Base-by-base conservation (phyloP, 306 rosid genomes). In the Hippophae gyantsensis region DNA sequence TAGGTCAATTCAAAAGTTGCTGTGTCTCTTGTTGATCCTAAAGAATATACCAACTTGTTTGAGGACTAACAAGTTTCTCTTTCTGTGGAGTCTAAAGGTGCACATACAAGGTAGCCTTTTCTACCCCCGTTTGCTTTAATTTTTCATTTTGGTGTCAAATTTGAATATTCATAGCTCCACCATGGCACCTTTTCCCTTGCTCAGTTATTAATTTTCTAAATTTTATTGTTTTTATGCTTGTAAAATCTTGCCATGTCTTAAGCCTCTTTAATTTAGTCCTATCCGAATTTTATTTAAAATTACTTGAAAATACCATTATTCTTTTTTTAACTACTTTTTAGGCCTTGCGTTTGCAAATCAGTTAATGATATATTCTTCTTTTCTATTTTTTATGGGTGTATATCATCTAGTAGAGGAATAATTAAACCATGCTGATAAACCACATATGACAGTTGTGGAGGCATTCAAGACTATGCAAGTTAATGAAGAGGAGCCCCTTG, bases 41-140 rank as follows among this genome's bases (percentile, higher is more conserved):
- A 84, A 76, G 94, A 93, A 81, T 93, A 93, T 79, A 84, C 99
- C 51, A 93, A 93, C 74, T 66, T 93, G 75, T 93, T 93, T 18
- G 95, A 88, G 43, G 95, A 88, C 67, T 93, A 97, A 97, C 99
- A 93, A 84, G 80, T 93, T 77, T 95, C 99, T 43, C 94, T 84
- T 45, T 81, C 89, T 54, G 94, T 88, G 65, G 99, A 93, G 75
- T 88, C 99, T 49, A 88, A 57, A 77, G 82, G 78, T 48, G 69
- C 72, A 52, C 84, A 77, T 67, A 64, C 82, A 73, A 86, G 99
- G 99, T 93, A 51, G 11, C 51, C 46, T 41, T 42, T 26, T 52
- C 10, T 41, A 23, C 68, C 47, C 48, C 10, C 60, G 51, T 3
- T 60, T 25, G 45, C 11, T 32, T 32, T 32, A 32, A 32, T 4